Conservation (phyloP, 2,329 filamentous ascomycete species). For the Ophiosphaerella narmari region DNA sequence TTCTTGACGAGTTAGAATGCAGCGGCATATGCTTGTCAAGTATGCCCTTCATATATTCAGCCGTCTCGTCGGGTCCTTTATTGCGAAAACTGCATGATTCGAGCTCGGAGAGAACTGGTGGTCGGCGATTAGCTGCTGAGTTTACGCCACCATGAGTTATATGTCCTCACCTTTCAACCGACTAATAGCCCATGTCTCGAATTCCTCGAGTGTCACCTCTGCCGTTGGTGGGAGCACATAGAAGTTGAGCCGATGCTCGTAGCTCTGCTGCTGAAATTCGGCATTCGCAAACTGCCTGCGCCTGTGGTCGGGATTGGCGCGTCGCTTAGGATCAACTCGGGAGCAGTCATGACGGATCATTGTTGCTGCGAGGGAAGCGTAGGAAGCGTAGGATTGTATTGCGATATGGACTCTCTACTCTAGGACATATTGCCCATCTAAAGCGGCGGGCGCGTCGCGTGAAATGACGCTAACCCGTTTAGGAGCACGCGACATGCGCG, state of each 20-base stretch:
- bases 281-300: constrained; percentile 85
- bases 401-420: constrained; percentile 1
- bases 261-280: constrained; percentile 75
- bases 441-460: constrained; percentile 30
- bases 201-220: constrained; percentile 94
- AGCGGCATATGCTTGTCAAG: constrained; percentile 87
- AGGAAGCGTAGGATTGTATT: constrained; percentile 10
- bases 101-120: constrained; percentile 77
- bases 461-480: constrained; percentile 10
- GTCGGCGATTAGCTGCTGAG: constrained; percentile 7
- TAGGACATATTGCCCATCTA: constrained; percentile 12
- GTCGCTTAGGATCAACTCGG: constrained; percentile 69
- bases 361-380: constrained; percentile 2
- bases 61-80: constrained; percentile 79
- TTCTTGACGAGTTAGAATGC: constrained; percentile 71
- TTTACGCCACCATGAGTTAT: fast-evolving
- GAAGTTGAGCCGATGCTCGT: constrained; percentile 88
- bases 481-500: constrained; percentile 5
- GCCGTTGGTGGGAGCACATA: constrained; percentile 86
- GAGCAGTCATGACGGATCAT: constrained; percentile 49
- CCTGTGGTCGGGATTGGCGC: constrained; percentile 75
- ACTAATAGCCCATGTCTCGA: constrained; percentile 98
- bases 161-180: constrained; percentile 66
- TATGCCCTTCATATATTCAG: constrained; percentile 79
- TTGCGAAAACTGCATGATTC: constrained; percentile 97